These are phyloP conservation scores for Cyclaneusma minus DNA, from an alignment of 2,329 filamentous ascomycete species.

Conservation along the genomic window DNA sequence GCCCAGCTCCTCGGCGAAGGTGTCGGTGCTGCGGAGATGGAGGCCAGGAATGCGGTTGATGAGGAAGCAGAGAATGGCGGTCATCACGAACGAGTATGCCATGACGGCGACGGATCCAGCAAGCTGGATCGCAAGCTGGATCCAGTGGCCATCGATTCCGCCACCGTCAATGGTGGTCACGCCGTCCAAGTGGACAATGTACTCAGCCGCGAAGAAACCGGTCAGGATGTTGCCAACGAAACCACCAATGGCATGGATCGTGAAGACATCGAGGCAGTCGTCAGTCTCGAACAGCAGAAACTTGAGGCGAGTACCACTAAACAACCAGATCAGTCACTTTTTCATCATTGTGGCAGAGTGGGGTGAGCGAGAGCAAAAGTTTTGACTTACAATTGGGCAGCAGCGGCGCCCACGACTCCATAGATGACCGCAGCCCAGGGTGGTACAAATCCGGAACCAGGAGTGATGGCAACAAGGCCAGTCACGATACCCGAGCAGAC, in stretches of 20 bases:
- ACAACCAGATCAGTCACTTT: too few relatives aligned
- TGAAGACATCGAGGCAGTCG: constrained; percentile 80
- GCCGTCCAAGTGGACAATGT: constrained; percentile 71
- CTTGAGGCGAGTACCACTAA: constrained; percentile 83
- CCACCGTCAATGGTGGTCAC: constrained; percentile 52
- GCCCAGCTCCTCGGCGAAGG: constrained; percentile 69
- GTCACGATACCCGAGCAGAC: constrained; percentile 87
- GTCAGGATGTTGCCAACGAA: constrained; percentile 67
- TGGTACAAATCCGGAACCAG: constrained; percentile 71
- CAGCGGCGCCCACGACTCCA: constrained; percentile 57
- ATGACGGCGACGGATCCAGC: constrained; percentile 67
- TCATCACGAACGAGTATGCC: constrained; percentile 63
- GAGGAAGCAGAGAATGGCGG: constrained; percentile 63
- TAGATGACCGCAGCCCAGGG: constrained; percentile 73
- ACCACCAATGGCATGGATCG: constrained; percentile 65
- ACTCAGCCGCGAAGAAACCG: constrained; percentile 70
- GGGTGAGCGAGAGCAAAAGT: too few relatives aligned
- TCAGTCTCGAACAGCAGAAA: constrained; percentile 68
- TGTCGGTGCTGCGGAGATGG: constrained; percentile 56
- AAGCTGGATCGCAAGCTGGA: constrained; percentile 71
- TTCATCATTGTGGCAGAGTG: too few relatives aligned
- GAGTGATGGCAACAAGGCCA: constrained; percentile 77
- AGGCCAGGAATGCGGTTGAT: constrained; percentile 68
- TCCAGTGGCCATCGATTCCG: constrained; percentile 73
- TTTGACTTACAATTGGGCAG: too few relatives aligned